These are phyloP conservation scores for Clonostachys chloroleuca DNA, from an alignment of 2,329 filamentous ascomycete genomes.

Conservation along the genomic window DNA sequence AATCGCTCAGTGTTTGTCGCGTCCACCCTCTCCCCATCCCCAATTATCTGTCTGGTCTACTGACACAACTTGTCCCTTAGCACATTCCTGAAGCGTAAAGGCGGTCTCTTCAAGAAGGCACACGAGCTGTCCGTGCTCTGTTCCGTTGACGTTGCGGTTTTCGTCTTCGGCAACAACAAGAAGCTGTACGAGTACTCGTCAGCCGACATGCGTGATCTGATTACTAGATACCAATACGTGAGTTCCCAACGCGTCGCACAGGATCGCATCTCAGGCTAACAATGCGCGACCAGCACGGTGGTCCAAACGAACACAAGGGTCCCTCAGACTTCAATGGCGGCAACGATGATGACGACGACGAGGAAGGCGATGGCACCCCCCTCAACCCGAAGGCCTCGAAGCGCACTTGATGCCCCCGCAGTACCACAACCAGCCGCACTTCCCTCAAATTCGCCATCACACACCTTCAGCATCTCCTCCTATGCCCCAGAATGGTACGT, in stretches of 20 bases:
- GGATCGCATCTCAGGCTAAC: slow-evolving; percentile 6
- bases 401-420: slow-evolving; percentile 19
- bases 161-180: slow-evolving; percentile 98
- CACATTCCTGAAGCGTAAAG: slow-evolving; percentile 97
- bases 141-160: slow-evolving; percentile 96
- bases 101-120: slow-evolving; percentile 98
- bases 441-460: slow-evolving; percentile 71
- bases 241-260: slow-evolving; percentile 29
- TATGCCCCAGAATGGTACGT: slow-evolving; percentile 72
- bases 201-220: slow-evolving; percentile 84
- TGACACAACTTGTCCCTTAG: slow-evolving; percentile 37
- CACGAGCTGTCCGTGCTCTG: slow-evolving; percentile 97
- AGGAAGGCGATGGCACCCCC: slow-evolving; percentile 69
- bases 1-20: slow-evolving; percentile 89
- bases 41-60: slow-evolving; percentile 1
- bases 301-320: slow-evolving; percentile 93
- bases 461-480: slow-evolving; percentile 78
- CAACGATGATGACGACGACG: slow-evolving; percentile 80
- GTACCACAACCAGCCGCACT: slow-evolving; percentile 2
- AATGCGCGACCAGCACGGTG: slow-evolving; percentile 64
- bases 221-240: slow-evolving; percentile 88
- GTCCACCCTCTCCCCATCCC: not conserved
- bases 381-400: slow-evolving; percentile 52
- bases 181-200: slow-evolving; percentile 99
- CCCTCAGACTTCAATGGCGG: slow-evolving; percentile 87